Evolutionary conservation across 2,329 filamentous ascomycete species (phyloP).

Genomic region (Lasiodiplodia theobromae): DNA sequence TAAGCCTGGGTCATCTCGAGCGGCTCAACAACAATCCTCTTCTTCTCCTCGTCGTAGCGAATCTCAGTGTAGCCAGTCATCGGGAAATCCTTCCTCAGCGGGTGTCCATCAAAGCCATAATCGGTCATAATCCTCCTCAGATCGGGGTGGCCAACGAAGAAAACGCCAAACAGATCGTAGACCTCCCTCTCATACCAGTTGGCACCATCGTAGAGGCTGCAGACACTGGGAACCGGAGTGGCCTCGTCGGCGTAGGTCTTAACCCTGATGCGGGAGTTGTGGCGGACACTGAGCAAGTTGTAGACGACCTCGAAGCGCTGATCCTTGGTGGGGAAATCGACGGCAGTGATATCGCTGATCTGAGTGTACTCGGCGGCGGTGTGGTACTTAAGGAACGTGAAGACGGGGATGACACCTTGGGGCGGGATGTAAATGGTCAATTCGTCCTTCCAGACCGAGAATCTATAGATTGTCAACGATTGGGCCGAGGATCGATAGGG

Average conservation of each 20-base stretch:
- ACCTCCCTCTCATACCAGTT: constrained; percentile 99
- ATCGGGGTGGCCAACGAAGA: constrained; percentile 95
- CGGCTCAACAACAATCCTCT: constrained; percentile 97
- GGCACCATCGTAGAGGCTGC: constrained; percentile 86
- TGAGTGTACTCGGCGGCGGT: constrained; percentile 97
- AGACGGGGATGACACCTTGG: constrained; percentile 85
- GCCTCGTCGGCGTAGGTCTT: constrained; percentile 99
- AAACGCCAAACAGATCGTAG: constrained; percentile 96
- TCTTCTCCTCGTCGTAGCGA: constrained; percentile 99
- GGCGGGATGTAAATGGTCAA: constrained; percentile 93
- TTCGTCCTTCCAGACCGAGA: constrained; percentile 99
- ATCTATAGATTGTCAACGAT: constrained; percentile 52
- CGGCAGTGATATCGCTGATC: constrained; percentile 88
- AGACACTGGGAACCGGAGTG: constrained; percentile 88
- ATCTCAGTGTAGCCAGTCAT: constrained; percentile 98
- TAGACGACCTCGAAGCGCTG: constrained; percentile 98
- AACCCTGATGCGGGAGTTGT: constrained; percentile 95
- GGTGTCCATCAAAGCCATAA: constrained; percentile 98
- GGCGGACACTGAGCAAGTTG: constrained; percentile 92
- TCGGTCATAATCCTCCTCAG: constrained; percentile 98
- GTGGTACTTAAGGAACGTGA: constrained; percentile 96
- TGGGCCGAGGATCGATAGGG: neutral
- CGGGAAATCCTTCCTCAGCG: constrained; percentile 96
- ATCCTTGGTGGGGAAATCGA: constrained; percentile 94
- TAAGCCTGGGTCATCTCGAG: constrained; percentile 97